Conservation (phyloP, 139 green algal species). For the Coccomyxa sp. region DNA sequence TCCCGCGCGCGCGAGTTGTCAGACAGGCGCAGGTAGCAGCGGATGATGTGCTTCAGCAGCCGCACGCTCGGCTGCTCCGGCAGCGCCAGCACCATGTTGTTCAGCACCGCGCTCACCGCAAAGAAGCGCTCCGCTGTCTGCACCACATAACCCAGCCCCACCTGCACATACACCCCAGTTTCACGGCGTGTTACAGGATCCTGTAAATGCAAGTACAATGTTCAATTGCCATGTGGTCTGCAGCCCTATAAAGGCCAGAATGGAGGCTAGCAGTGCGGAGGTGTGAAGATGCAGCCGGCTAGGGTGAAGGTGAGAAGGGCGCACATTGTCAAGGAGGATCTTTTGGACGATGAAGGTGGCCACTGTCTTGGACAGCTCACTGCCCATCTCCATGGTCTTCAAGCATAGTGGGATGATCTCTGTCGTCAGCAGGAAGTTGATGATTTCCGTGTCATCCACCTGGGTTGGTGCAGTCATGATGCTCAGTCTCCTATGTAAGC, state of each 20-base stretch:
- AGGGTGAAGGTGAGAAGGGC: too few species aligned
- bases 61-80: slow-evolving; percentile 85
- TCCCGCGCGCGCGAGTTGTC: slow-evolving; percentile 77
- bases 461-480: slow-evolving; percentile 2
- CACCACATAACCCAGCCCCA: slow-evolving; percentile 96
- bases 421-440: slow-evolving; percentile 98
- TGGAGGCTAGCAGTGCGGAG: neutral
- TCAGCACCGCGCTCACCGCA: slow-evolving; percentile 88
- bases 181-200: too few species aligned
- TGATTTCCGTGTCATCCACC: slow-evolving; percentile 98
- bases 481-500: neutral
- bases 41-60: slow-evolving; percentile 98
- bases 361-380: slow-evolving; percentile 98
- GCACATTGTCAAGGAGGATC: slow-evolving; percentile 91
- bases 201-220: too few species aligned
- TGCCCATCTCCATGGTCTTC: slow-evolving; percentile 98
- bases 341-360: slow-evolving; percentile 99
- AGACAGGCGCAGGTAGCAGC: slow-evolving; percentile 93
- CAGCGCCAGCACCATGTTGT: slow-evolving; percentile 84
- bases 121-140: slow-evolving; percentile 98
- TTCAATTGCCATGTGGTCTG: too few species aligned
- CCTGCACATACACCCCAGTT: slow-evolving; percentile 26
- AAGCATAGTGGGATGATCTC: slow-evolving; percentile 99
- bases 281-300: neutral
- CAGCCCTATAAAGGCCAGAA: too few species aligned